These are phyloP conservation scores for Westerdykella aurantiaca DNA, from an alignment of 2,329 filamentous ascomycete species.

Conservation along the genomic window DNA sequence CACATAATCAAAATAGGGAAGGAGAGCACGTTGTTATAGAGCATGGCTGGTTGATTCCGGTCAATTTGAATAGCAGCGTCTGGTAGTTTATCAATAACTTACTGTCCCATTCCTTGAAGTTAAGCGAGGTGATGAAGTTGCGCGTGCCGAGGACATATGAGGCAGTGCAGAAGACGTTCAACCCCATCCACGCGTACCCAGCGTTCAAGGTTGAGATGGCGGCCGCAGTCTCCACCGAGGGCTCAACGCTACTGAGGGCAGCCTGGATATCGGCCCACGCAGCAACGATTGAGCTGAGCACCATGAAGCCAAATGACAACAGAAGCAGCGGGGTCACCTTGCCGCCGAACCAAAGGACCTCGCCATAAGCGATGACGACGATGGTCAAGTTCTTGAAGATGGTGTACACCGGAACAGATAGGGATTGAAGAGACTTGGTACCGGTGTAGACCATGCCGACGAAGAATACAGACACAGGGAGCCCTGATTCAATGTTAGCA, in stretches of 20 bases:
- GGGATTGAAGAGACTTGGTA: constrained; percentile 90
- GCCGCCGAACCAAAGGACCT: constrained; percentile 97
- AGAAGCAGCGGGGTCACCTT: constrained; percentile 81
- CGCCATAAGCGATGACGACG: constrained; percentile 96
- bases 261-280: constrained; percentile 96
- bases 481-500: constrained; percentile 56
- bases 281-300: constrained; percentile 86
- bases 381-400: constrained; percentile 99
- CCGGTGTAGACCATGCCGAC: constrained; percentile 99
- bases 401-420: constrained; percentile 97
- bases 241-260: constrained; percentile 60
- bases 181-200: constrained; percentile 95
- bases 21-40: constrained; percentile 97
- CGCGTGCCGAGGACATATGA: constrained; percentile 89
- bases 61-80: constrained; percentile 6
- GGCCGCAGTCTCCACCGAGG: constrained; percentile 54
- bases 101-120: constrained; percentile 99
- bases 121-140: constrained; percentile 98
- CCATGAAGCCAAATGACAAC: constrained; percentile 94
- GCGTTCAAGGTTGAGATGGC: constrained; percentile 86
- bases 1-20: constrained; percentile 83
- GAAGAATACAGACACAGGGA: constrained; percentile 89
- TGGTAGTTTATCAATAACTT: constrained; percentile 42
- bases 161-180: constrained; percentile 94
- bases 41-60: constrained; percentile 95